Base-by-base conservation (phyloP, 495 filamentous ascomycete species). In the Chaetomium cochliodes region DNA sequence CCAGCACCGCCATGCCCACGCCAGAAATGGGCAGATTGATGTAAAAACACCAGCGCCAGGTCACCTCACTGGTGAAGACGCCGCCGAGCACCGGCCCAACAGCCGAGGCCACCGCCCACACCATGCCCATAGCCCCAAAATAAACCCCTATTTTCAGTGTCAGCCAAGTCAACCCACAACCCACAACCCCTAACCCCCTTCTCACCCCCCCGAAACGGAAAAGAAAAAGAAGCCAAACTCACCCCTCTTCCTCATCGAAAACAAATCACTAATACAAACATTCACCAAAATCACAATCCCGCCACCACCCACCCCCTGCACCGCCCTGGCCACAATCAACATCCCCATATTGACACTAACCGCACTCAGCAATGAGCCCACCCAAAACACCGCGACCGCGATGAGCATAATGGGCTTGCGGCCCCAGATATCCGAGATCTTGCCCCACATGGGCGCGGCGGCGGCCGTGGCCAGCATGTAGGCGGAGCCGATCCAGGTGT, bases 291-390 rank as follows among this genome's bases (percentile, higher is more conserved):
- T 87, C 23, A 93, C 81, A 52, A 93, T 82, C 2, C 92, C 92
- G 59, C 92, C 92, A 37, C 89, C 90, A 5, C 92, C 92, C n/a
- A 89, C 75, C 56, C 92, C 92, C 73, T 97, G 92, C 53, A 97
- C 78, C 1, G 88, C 87, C 72, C 92, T 75, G 18, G 88, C 90
- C 1, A 84, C 85, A 53, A 97, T 82, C 60, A 96, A 80, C 85
- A 92, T 91, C 37, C 82, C 79, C 66, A 96, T 86, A 55, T 80
- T 88, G 39, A 79, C 79, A 20, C 87, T 82, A 39, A 92, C 69
- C 1, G 84, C 92, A 60, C 88, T 86, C 47, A 96, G 80, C 64
- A 96, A 76, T 65, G 86, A 90, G 5, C 88, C 91, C 12, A 92
- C 73, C 67, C 93, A 86, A 79, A 96, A 97, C 26, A 91, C 73